phyloP scores from a whole-genome alignment of 441 rosid species.

The Pelargonium cotyledonis region DNA sequence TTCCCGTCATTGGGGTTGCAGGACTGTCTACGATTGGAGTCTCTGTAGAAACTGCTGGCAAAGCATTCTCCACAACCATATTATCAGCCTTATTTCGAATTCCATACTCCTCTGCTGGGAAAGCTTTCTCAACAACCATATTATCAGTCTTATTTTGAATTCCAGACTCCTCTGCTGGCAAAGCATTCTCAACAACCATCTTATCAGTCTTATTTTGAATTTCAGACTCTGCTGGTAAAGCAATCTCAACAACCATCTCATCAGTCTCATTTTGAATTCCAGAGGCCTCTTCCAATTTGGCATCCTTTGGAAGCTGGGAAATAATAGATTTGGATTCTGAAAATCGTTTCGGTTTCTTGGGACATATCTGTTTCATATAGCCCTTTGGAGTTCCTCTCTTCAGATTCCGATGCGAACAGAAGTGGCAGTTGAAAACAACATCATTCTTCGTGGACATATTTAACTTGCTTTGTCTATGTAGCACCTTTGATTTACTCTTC shows the following conservation, averaged over 20 bases:
- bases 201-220: neutral
- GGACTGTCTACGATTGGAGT: constrained; percentile 17
- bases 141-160: neutral
- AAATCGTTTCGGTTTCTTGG: constrained; percentile 34
- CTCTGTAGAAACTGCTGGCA: constrained; percentile 21
- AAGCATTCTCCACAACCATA: constrained; percentile 9
- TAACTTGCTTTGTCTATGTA: constrained; percentile 25
- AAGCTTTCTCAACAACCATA: neutral
- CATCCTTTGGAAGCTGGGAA: constrained; percentile 23
- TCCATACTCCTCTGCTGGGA: constrained; percentile 9
- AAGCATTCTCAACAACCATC: neutral
- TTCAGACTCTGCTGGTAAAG: neutral
- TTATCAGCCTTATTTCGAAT: constrained; percentile 14
- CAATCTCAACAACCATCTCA: neutral
- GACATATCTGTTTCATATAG: constrained; percentile 57
- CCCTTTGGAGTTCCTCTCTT: constrained; percentile 63
- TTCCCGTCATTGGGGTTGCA: constrained; percentile 26
- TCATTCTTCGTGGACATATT: constrained; percentile 35
- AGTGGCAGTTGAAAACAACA: constrained; percentile 57
- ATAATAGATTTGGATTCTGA: constrained; percentile 20
- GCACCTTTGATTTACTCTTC: constrained; percentile 30
- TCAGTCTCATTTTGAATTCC: neutral
- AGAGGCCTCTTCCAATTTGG: constrained; percentile 7
- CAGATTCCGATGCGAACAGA: constrained; percentile 50
- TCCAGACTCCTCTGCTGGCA: constrained; percentile 3